Base-by-base conservation (phyloP, 129 eudicot species). In the Helianthus tuberosus region DNA sequence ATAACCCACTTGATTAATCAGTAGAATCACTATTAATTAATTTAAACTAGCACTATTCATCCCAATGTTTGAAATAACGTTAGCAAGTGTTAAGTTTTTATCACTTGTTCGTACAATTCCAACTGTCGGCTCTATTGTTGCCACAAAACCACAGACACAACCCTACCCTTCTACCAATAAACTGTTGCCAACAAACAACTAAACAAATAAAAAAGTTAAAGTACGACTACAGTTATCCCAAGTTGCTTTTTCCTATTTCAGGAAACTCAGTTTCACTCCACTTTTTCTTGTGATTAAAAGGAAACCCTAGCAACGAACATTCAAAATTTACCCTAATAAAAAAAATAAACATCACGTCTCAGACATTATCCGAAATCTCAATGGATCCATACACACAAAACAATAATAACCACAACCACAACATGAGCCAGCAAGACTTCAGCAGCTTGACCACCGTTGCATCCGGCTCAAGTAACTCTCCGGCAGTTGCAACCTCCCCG, bases 391-490 rank as follows among this genome's bases (percentile, higher is more conserved):
- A 23, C 67, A 52, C 77, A 11, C 16, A 53, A 63, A 15, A 8
- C 73, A 43, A 27, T n/a, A 64, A 32, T 49, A 51, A 71, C 32
- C 32, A 10, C 59, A 51, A 71, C 32, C 32, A 10, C 54, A 67
- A 35, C n/a, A 32, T 32, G 36, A 32, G 20, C 54, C 73, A 35
- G n/a, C 68, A 71, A 52, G 73, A 53, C 43, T 39, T 59, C 71
- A 27, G 8, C 76, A 68, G 75, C 70, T 75, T 71, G 7, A 20
- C 68, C 58, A 57, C 69, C 63, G 8, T 73, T 5, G 50, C 69
- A 29, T 51, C 85, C 27, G 79, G 81, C 64, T 60, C 79, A 11
- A 69, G 80, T 7, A 47, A 78, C 4, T 50, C 88, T 25, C 35
- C 89, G 8, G 27, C 79, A 4, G 38, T 8, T 23, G 15, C 82